phyloP scores from a whole-genome alignment of 2,329 filamentous ascomycete species.

The Cladophialophora exuberans region DNA sequence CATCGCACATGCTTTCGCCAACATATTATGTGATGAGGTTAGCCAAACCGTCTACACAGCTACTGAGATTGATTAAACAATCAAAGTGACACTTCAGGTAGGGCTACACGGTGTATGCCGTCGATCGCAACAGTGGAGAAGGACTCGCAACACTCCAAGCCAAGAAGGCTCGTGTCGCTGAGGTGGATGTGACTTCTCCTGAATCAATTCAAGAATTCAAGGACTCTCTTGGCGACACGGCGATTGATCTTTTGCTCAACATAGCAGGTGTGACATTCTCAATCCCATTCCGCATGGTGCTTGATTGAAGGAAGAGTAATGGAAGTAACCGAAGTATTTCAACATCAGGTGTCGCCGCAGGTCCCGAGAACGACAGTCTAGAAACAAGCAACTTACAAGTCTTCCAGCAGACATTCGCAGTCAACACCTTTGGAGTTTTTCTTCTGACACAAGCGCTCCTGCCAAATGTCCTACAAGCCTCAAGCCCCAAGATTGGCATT shows the following conservation, averaged over 20 bases:
- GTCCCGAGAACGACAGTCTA: conserved; percentile 40
- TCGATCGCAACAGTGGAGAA: conserved; percentile 26
- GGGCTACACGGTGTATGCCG: conserved; percentile 34
- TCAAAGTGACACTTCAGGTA: conserved; percentile 24
- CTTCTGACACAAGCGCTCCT: conserved; percentile 50
- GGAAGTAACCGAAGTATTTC: background rate
- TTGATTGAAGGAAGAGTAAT: background rate
- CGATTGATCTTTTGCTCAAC: conserved; percentile 30
- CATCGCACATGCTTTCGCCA: conserved; percentile 44
- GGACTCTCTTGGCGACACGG: conserved; percentile 23
- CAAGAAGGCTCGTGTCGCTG: conserved; percentile 23
- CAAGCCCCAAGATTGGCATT: conserved; percentile 43
- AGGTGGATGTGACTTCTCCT: conserved; percentile 31
- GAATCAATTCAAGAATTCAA: conserved; percentile 32
- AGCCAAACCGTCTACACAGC: conserved; percentile 6
- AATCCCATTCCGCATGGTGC: background rate
- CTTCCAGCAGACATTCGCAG: conserved; percentile 42
- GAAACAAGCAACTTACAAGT: conserved; percentile 28
- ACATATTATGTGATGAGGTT: conserved; percentile 32
- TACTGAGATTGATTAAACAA: background rate
- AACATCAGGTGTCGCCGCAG: conserved; percentile 41
- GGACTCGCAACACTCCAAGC: conserved; percentile 24
- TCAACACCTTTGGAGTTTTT: conserved; percentile 51
- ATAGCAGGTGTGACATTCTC: conserved; percentile 26
- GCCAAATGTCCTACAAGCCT: conserved; percentile 42